phyloP scores from a whole-genome alignment of 805 yeast species.

The Cyberlindnera veronae region DNA sequence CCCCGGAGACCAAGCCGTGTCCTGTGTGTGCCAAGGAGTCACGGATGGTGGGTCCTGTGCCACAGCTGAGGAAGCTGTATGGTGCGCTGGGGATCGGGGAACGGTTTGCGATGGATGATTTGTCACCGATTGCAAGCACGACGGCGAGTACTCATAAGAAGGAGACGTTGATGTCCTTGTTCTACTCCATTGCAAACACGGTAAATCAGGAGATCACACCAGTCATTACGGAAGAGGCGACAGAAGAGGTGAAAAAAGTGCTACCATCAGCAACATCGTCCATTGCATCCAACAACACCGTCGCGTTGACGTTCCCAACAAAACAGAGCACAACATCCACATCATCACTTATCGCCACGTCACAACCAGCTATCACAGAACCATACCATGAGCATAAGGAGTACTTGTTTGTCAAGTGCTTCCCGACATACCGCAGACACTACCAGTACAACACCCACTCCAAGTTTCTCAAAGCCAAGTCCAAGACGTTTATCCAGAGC shows the following conservation, averaged over 20 bases:
- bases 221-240: no score
- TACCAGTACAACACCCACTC: constrained; percentile 52
- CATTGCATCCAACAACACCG: constrained; percentile 8
- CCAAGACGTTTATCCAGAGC: constrained; percentile 18
- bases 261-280: constrained; percentile 5
- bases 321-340: constrained; percentile 11
- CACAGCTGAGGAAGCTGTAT: constrained; percentile 18
- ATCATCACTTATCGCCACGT: constrained; percentile 2
- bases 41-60: constrained; percentile 8
- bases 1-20: no score
- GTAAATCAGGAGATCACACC: constrained; percentile 10
- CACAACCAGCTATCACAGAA: constrained; percentile 17
- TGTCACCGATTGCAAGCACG: constrained; percentile 8
- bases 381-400: constrained; percentile 45
- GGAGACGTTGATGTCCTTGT: constrained; percentile 31
- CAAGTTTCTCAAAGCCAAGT: constrained; percentile 51
- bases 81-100: constrained; percentile 6
- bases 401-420: constrained; percentile 68
- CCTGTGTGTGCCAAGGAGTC: constrained; percentile 1
- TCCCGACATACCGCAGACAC: constrained; percentile 73
- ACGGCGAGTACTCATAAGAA: constrained; percentile 18
- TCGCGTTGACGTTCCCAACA: constrained; percentile 1
- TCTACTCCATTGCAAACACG: constrained; percentile 31
- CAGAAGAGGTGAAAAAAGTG: no score
- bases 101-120: constrained; percentile 2